Base-by-base conservation (phyloP, 345 rosid species). In the Cardiospermum halicacabum region DNA sequence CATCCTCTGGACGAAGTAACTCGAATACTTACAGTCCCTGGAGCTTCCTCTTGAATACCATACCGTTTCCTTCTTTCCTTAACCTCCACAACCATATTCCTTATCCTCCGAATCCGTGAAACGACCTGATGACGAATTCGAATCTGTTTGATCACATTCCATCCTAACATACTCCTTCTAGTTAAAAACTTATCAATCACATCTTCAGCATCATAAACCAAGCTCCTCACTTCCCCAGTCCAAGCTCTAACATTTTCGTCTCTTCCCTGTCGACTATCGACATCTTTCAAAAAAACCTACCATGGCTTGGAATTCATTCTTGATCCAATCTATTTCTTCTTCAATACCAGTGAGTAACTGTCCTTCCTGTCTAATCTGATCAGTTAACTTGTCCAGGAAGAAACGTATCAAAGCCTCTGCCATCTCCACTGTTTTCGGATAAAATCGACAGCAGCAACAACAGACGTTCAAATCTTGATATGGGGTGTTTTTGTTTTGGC, bases 231-330 rank as follows among this genome's bases (percentile, higher is more conserved):
- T 7, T 42, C 49, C 49, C 49, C 49, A 43, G 6, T 19, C 49
- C 49, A 43, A 43, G 49, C 49, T 43, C 49, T 43, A 43, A 43
- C 21, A 0, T 43, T 43, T 43, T 43, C 49, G 8, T 43, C 49
- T 19, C 49, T 43, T 10, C 49, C 49, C 15, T 26, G 57, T 34
- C 57, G 26, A 8, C 34, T 6, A 34, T 53, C 57, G 25, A 26
- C 34, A 3, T 53, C 31, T 26, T 26, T 26, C 6, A 53, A 19
- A 34, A 26, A n/a, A 53, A 26, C 32, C 57, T 26, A 25, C 57
- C 57, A 53, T 53, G 16, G 57, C 57, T 22, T 26, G 57, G 57
- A 53, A 34, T 26, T 53, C 57, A 26, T 30, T 53, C 31, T 53
- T 53, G 34, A 53, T 53, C 57, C 57, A 53, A 31, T 53, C 57